phyloP scores from a whole-genome alignment of 345 rosid species.

The Camelina laxa region DNA sequence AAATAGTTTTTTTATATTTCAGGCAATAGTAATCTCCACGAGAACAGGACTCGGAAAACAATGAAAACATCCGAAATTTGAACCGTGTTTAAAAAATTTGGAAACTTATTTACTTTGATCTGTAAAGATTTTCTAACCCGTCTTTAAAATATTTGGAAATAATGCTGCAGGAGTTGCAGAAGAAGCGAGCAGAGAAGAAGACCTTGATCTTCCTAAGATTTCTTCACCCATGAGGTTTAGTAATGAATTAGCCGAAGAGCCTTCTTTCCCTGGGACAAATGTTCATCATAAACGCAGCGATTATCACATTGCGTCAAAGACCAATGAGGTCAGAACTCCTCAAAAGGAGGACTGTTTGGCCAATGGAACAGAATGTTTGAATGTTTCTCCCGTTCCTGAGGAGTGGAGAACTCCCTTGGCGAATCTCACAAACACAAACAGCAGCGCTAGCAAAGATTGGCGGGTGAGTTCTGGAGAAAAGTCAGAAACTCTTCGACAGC shows the following conservation, averaged over 20 bases:
- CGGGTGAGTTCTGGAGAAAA: constrained; percentile 61
- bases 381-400: constrained; percentile 47
- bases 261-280: constrained; percentile 41
- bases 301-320: constrained; percentile 19
- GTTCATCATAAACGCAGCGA: constrained; percentile 24
- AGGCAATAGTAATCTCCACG: too few species aligned
- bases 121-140: neutral
- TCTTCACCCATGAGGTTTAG: constrained; percentile 46
- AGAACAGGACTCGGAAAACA: neutral
- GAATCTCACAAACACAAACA: constrained; percentile 41
- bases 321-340: constrained; percentile 43
- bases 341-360: constrained; percentile 38
- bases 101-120: constrained; percentile 4
- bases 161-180: constrained; percentile 50
- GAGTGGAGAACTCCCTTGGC: constrained; percentile 49
- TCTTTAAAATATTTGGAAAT: too few species aligned
- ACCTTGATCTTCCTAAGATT: constrained; percentile 42
- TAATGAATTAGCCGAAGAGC: constrained; percentile 41
- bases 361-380: constrained; percentile 37
- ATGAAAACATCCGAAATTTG: too few species aligned
- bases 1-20: too few species aligned
- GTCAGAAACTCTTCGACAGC: constrained; percentile 50
- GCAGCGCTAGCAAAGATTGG: constrained; percentile 66
- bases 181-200: constrained; percentile 38
- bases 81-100: neutral